Percentiles rank a stretch among this genome's conserved stretches.
These are phyloP conservation scores for Colletotrichum endophyticum DNA, from an alignment of 2,329 filamentous ascomycete genomes.

Conservation along the genomic window DNA sequence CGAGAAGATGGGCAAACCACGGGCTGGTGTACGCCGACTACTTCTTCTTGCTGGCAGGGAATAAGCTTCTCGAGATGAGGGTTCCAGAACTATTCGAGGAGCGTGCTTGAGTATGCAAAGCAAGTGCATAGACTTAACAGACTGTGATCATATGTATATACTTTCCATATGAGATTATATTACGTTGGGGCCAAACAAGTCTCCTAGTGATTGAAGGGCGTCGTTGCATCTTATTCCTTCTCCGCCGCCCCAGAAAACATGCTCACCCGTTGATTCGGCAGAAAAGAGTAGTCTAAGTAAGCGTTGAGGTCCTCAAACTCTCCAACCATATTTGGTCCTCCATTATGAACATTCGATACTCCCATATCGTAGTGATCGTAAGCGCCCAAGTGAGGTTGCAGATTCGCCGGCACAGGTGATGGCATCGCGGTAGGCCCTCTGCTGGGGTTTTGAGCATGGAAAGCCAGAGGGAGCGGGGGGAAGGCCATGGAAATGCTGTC, in stretches of 20 bases:
- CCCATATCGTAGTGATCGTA: neutral
- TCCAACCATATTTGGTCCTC: neutral
- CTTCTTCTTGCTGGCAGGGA: conserved; percentile 50
- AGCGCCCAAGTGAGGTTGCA: neutral
- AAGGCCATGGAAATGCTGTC: conserved; percentile 35
- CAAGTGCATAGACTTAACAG: no score
- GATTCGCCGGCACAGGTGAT: neutral
- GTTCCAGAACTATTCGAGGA: neutral
- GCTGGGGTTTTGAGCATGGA: conserved; percentile 26
- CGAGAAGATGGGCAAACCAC: conserved; percentile 47
- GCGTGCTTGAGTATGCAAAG: neutral
- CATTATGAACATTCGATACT: neutral
- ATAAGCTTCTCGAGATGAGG: conserved; percentile 41
- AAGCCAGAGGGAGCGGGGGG: conserved; percentile 33
- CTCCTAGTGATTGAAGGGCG: neutral
- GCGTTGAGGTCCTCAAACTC: conserved; percentile 25
- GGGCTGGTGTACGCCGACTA: conserved; percentile 56
- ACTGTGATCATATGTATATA: neutral
- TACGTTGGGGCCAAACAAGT: neutral
- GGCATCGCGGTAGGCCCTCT: conserved; percentile 14
- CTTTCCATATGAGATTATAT: neutral
- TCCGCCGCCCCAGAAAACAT: conserved; percentile 23
- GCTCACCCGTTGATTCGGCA: conserved; percentile 28
- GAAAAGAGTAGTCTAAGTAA: conserved; percentile 28
- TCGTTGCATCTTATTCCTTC: neutral